These are phyloP conservation scores for Dictyostelium discoideum DNA, from an alignment of 78 protist species.

Conservation along the genomic window DNA sequence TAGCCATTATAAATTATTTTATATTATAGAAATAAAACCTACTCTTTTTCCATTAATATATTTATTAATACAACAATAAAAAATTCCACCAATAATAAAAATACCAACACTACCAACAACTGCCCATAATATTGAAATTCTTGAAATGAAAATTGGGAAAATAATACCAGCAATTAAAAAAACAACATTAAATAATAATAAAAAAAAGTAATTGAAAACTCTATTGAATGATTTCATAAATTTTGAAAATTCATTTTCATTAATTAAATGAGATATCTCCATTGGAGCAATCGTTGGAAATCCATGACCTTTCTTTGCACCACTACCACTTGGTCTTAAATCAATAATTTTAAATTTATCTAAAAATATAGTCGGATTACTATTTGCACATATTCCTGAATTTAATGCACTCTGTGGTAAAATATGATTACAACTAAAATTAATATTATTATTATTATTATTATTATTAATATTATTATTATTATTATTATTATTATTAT, in stretches of 20 bases:
- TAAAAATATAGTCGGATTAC: neutral
- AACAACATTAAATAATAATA: neutral
- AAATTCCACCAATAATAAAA: neutral
- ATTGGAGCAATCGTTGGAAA: neutral
- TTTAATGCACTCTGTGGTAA: neutral
- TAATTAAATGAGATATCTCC: neutral
- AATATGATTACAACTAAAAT: neutral
- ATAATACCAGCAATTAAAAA: neutral
- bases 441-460: neutral
- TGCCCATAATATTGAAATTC: neutral
- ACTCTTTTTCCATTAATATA: neutral
- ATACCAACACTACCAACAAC: neutral
- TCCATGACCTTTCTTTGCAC: neutral
- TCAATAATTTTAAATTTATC: conserved; percentile 9
- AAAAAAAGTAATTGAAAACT: neutral
- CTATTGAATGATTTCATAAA: neutral
- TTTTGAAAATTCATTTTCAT: neutral
- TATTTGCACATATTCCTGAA: neutral
- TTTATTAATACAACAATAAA: neutral
- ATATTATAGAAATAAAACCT: neutral
- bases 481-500: too few species aligned
- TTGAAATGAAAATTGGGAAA: neutral
- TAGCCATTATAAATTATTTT: too few species aligned
- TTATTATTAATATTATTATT: neutral
- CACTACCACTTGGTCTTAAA: neutral